These are phyloP conservation scores for Penicillium sp. DNA, from an alignment of 2,329 filamentous ascomycete species.

Conservation along the genomic window DNA sequence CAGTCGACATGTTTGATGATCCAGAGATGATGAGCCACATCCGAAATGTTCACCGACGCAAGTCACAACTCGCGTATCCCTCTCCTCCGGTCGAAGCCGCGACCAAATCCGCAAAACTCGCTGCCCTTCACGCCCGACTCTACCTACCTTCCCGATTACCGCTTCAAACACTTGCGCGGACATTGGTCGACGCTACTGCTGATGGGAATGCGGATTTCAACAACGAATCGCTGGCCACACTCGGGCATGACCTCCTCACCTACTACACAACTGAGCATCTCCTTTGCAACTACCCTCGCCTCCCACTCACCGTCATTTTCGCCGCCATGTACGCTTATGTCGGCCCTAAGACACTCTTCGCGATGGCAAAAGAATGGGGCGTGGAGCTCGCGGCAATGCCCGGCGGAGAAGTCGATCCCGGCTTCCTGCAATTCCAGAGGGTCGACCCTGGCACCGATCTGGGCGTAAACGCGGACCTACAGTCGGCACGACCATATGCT, in stretches of 20 bases:
- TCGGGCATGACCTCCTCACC: conserved; percentile 77
- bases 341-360: conserved; percentile 67
- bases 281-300: conserved; percentile 80
- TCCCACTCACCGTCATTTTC: conserved; percentile 84
- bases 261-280: conserved; percentile 88
- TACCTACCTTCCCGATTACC: conserved; percentile 76
- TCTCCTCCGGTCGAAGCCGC: conserved; percentile 68
- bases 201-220: conserved; percentile 78
- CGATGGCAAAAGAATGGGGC: conserved; percentile 81
- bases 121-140: conserved; percentile 85
- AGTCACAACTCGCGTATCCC: conserved; percentile 51
- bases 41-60: conserved; percentile 22
- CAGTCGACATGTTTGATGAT: conserved; percentile 28
- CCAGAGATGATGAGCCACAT: conserved; percentile 23
- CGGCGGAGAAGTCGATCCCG: conserved; percentile 86
- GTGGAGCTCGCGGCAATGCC: conserved; percentile 82
- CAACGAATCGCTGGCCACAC: conserved; percentile 74
- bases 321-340: conserved; percentile 79
- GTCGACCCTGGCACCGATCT: conserved; percentile 41
- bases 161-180: conserved; percentile 76
- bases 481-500: conserved; percentile 43
- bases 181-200: conserved; percentile 79
- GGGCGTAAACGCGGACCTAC: conserved; percentile 41
- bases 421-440: conserved; percentile 73
- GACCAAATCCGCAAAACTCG: conserved; percentile 75